phyloP scores from a whole-genome alignment of 768 basidiomycete genomes.

The Tulasnella sp. region DNA sequence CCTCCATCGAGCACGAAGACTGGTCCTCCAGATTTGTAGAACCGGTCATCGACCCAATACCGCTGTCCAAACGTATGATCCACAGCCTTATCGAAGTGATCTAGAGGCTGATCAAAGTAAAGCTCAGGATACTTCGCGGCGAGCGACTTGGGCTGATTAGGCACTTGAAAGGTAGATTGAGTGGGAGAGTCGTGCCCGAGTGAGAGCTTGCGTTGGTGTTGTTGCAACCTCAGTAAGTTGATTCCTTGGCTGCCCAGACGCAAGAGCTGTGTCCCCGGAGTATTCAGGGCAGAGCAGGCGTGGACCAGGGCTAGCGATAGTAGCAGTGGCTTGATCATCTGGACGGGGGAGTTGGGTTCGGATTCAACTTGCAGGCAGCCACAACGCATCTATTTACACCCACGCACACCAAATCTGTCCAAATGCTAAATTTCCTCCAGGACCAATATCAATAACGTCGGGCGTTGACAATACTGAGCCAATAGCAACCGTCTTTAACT shows the following conservation, averaged over 20 bases:
- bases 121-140: constrained; percentile 21
- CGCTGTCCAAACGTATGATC: constrained; percentile 68
- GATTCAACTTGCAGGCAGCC: too few relatives aligned
- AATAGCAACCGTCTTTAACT: too few relatives aligned
- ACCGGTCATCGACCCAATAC: constrained; percentile 82
- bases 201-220: not conserved
- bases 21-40: constrained; percentile 67
- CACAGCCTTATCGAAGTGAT: constrained; percentile 53
- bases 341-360: too few relatives aligned
- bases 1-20: constrained; percentile 89
- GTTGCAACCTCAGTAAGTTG: constrained; percentile 5
- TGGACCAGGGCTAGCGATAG: too few relatives aligned
- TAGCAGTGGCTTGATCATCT: too few relatives aligned
- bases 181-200: too few relatives aligned
- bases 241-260: constrained; percentile 11
- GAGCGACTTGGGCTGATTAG: not conserved
- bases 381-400: too few relatives aligned
- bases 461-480: too few relatives aligned
- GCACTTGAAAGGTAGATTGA: not conserved
- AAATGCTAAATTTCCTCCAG: too few relatives aligned
- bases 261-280: not conserved
- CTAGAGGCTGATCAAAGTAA: constrained; percentile 76
- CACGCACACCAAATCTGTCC: too few relatives aligned
- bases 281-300: too few relatives aligned
- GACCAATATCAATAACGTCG: too few relatives aligned